Evolutionary conservation across 2,329 filamentous ascomycete species (phyloP).

Genomic region (Penicillium polonicum): DNA sequence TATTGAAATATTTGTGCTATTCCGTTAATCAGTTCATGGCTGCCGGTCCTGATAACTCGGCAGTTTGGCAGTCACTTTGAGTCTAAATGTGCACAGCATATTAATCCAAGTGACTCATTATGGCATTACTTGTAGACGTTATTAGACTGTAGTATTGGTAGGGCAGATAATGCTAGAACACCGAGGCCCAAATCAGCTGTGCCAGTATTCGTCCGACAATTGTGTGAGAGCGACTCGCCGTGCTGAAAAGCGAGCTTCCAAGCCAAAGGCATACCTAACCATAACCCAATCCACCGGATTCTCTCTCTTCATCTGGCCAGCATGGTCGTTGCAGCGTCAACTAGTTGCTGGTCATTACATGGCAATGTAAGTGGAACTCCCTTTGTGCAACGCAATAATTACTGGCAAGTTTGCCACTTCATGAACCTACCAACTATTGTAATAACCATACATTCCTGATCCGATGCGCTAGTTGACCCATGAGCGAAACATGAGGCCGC

Average conservation of each 20-base stretch:
- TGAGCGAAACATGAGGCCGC: no score
- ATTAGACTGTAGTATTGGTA: background rate
- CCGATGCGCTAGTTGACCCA: no score
- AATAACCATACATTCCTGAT: no score
- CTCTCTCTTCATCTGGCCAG: background rate
- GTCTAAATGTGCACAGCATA: conserved; percentile 1
- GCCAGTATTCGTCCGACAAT: background rate
- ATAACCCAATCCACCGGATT: background rate
- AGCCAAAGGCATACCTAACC: background rate
- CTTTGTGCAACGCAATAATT: no score
- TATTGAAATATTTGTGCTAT: background rate
- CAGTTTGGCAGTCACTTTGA: background rate
- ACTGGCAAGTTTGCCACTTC: no score
- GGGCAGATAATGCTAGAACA: background rate
- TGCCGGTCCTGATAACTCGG: background rate
- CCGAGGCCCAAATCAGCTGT: background rate
- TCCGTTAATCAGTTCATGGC: background rate
- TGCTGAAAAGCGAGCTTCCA: background rate
- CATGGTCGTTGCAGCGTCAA: background rate
- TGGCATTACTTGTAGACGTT: background rate
- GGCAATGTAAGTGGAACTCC: background rate
- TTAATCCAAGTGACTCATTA: background rate
- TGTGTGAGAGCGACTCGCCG: background rate
- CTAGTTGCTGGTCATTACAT: background rate
- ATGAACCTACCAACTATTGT: no score